Percentiles rank a stretch among this genome's conserved stretches.
phyloP scores from a whole-genome alignment of 2,329 filamentous ascomycete species.

The Diaporthe ilicicola region DNA sequence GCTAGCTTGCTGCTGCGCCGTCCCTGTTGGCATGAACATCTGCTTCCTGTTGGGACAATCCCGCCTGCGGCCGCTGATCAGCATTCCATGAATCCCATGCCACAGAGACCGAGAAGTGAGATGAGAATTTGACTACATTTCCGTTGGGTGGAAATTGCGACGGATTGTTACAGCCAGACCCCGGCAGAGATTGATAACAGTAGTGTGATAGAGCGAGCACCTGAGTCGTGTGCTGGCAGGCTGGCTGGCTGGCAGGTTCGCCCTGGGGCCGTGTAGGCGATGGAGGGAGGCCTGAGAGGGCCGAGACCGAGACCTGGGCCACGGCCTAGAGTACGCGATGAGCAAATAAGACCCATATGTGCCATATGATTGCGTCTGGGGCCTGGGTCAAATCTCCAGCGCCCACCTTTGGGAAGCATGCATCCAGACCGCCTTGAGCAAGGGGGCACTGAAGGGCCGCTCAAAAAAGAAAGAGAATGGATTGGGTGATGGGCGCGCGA shows the following conservation, averaged over 20 bases:
- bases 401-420: neutral
- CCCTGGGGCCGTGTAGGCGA: neutral
- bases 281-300: neutral
- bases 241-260: too few species aligned
- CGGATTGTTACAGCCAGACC: neutral
- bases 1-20: too few species aligned
- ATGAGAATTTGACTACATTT: neutral
- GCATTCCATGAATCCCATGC: neutral
- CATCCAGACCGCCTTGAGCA: conserved; percentile 17
- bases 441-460: neutral
- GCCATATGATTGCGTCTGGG: neutral
- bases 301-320: neutral
- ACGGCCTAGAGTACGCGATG: neutral
- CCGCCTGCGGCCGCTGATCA: neutral
- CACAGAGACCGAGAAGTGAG: neutral
- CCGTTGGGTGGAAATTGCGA: too few species aligned
- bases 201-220: too few species aligned
- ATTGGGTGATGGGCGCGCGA: conserved; percentile 19
- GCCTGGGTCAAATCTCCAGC: neutral
- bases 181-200: neutral
- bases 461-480: conserved; percentile 6
- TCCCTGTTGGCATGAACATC: too few species aligned
- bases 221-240: too few species aligned
- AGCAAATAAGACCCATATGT: conserved; percentile 3
- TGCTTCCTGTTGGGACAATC: neutral